Evolutionary conservation across 2,329 filamentous ascomycete genomes (phyloP), one percentile per base, ranked within the genome.

Genomic region (Venturiaceae sp.): DNA sequence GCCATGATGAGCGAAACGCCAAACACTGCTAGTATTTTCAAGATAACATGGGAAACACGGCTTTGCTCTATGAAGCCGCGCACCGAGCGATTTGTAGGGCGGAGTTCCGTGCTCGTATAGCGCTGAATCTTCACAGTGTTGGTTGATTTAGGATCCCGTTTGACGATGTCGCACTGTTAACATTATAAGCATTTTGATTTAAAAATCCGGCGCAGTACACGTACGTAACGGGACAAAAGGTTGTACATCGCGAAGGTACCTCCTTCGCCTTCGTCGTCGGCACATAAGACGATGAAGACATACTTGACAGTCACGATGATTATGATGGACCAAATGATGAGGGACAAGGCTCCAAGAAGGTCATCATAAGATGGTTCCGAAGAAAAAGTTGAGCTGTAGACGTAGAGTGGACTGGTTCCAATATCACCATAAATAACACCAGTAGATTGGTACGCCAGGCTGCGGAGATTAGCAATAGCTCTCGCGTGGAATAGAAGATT

Each of bases 351-450:
- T 52, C 85, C 83, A 50, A 87, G 74, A 3, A 88, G 74, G 63
- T 86, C 81, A 23, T 81, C 74, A 63, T 80, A 79, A 6, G 72
- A 75, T 0, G 84, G 84, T 16, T 77, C 71, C 2, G 73, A 70
- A 28, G 77, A 74, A 65, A 88, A 88, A 0, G 83, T 86, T n/a
- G 82, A 84, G 19, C 84, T 87, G 68, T 75, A 88, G 19, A 88
- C 85, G 64, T 88, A 88, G 19, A 88, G 80, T n/a, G 84, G 84
- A 60, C 79, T 83, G 5, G 74, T 83, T 59, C 84, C 85, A 65
- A 87, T 86, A 63, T 88, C 85, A 26, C 85, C 85, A 61, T 88
- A 87, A 55, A 87, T 87, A 41, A 85, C 82, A 55, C 85, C 84
- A 32, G 79, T 80, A 2, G 80, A 83, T 69, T 87, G 83, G 66